Evolutionary conservation across 2,329 filamentous ascomycete species (phyloP).

Genomic region (Aspergillus oerlinghausenensis): DNA sequence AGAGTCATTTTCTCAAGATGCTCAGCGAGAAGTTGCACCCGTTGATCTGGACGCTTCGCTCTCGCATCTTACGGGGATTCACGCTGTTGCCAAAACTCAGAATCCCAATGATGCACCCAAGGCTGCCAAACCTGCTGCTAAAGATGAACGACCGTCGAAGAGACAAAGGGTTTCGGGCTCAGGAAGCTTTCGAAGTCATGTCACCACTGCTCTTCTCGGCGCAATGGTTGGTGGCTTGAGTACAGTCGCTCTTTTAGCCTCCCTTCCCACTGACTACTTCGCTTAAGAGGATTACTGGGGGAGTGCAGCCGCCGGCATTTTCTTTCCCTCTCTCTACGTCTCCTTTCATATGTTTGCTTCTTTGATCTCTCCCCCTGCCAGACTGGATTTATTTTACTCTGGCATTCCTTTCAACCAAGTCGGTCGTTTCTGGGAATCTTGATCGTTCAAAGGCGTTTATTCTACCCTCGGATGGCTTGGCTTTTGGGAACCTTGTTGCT

Average conservation of each 20-base stretch:
- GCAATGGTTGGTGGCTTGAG: constrained; percentile 40
- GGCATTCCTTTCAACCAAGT: neutral
- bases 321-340: constrained; percentile 1
- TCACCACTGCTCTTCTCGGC: constrained; percentile 36
- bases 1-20: constrained; percentile 18
- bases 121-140: constrained; percentile 5
- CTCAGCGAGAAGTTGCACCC: constrained; percentile 18
- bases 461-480: neutral
- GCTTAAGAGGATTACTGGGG: constrained; percentile 15
- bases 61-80: constrained; percentile 12
- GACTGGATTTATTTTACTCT: neutral
- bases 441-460: neutral
- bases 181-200: constrained; percentile 31
- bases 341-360: constrained; percentile 1
- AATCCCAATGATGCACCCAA: neutral
- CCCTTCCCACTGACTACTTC: constrained; percentile 42
- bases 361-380: neutral
- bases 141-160: constrained; percentile 23
- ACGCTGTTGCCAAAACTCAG: constrained; percentile 1
- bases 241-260: constrained; percentile 37
- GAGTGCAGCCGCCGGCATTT: constrained; percentile 2
- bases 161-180: constrained; percentile 21
- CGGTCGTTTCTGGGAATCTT: neutral
- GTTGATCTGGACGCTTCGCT: constrained; percentile 7
- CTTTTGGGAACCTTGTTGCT: neutral